These are phyloP conservation scores for Rhodotorula glutinis DNA, from an alignment of 1,284 basidiomycete species.

Conservation along the genomic window DNA sequence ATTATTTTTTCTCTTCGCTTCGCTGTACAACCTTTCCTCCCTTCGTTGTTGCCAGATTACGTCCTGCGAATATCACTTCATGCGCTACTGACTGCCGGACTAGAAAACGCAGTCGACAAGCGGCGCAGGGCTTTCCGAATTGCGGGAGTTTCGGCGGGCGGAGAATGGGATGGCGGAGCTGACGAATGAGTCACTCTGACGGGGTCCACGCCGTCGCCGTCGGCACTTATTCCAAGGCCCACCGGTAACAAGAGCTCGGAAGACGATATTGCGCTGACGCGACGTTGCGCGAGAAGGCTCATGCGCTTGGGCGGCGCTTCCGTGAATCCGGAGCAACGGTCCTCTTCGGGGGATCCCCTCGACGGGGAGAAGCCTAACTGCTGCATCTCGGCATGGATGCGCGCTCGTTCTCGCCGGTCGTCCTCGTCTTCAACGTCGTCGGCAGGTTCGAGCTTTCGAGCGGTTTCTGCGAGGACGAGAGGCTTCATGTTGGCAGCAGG, in stretches of 20 bases:
- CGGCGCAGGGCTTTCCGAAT: constrained; percentile 13
- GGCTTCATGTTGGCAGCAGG: background rate
- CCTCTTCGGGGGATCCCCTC: background rate
- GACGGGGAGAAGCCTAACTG: constrained; percentile 15
- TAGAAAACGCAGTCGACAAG: constrained; percentile 2
- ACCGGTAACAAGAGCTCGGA: too few relatives aligned
- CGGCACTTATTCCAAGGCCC: background rate
- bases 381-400: constrained; percentile 30
- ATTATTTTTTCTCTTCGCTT: too few relatives aligned
- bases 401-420: constrained; percentile 35
- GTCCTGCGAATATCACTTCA: too few relatives aligned
- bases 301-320: constrained; percentile 23
- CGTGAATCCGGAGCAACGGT: constrained; percentile 33
- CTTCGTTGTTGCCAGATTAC: background rate
- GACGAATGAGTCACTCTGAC: background rate
- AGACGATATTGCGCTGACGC: background rate
- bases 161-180: background rate
- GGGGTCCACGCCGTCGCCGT: constrained; percentile 3
- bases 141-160: background rate
- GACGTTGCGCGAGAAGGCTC: constrained; percentile 6
- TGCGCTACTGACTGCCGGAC: constrained; percentile 1
- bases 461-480: constrained; percentile 27
- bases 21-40: background rate
- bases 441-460: constrained; percentile 19
- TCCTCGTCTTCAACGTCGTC: constrained; percentile 43